Base-by-base conservation (phyloP, 495 filamentous ascomycete species). In the Hypomontagnella monticulosa region DNA sequence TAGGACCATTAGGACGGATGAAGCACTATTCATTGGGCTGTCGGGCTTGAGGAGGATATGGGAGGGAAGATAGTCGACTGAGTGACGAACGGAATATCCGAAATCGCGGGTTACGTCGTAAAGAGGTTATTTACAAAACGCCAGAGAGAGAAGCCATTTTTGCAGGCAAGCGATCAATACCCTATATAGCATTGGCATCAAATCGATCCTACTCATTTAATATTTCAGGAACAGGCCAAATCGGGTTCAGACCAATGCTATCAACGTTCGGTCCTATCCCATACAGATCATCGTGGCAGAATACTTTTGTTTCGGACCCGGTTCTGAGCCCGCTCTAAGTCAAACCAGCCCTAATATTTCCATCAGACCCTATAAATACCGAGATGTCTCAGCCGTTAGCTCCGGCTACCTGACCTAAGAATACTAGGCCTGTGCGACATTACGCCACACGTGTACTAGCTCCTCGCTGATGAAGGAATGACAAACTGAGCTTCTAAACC, bases 1-100 rank as follows among this genome's bases (percentile, higher is more conserved):
- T 69, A 79, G 91, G 64, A 91, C 87, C 1, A 92, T 93, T 56
- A 77, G 89, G 67, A 93, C 89, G 3, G 91, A 93, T 55, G 91
- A 94, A 73, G 90, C 91, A 0, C 76, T 93, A 42, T 89, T 89
- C 83, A 80, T 91, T 62, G 88, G 83, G 1, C 69, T 93, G 75
- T 84, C 81, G 61, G 83, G 81, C 1, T 66, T 92, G 64, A 81
- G 84, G 71, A 80, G 76, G 44, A 61, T 90, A 55, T 83, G 81
- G 81, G 80, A 73, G 47, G 59, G 41, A 43, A 61, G 57, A 50
- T 62, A 54, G 14, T 69, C 79, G 41, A 63, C 48, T 3, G n/a
- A 16, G n/a, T 43, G 18, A 32, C 19, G 16, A 9, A 41, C 10
- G 33, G 14, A 10, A 43, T 42, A 41, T 32, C 32, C n/a, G 12